A percentile compares a stretch with the other conserved stretches of the same genome.
Evolutionary conservation across 106 monocot species (phyloP).

Genomic region (Ottelia alismoides): DNA sequence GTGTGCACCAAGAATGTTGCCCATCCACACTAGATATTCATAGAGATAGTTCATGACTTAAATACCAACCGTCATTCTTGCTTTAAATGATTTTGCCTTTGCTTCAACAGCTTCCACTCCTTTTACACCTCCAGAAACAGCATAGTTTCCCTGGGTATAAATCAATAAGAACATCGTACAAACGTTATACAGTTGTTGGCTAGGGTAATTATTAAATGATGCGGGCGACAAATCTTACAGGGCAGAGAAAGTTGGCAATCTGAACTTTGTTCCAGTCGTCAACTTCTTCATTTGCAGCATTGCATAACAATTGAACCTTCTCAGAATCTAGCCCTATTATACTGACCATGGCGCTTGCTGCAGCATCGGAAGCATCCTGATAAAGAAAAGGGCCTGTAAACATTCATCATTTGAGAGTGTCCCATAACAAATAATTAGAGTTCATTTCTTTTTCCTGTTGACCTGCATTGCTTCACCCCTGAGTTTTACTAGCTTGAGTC

Average conservation of each 20-base stretch:
- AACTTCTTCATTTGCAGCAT: conserved; percentile 95
- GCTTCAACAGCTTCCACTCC: conserved; percentile 89
- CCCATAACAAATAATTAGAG: too few species aligned
- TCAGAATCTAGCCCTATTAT: conserved; percentile 87
- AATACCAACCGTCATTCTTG: conserved; percentile 83
- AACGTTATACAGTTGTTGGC: too few species aligned
- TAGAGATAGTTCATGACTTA: too few species aligned
- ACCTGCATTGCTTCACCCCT: conserved; percentile 99
- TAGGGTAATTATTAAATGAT: too few species aligned
- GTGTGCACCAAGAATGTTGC: too few species aligned
- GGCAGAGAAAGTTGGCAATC: conserved; percentile 90
- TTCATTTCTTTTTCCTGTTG: too few species aligned
- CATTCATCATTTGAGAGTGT: neutral
- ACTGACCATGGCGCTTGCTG: conserved; percentile 85
- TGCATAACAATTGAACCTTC: conserved; percentile 81
- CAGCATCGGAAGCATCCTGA: conserved; percentile 92
- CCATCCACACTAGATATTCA: too few species aligned
- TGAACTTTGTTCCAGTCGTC: conserved; percentile 84
- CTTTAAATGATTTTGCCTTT: conserved; percentile 96
- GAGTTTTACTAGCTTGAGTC: conserved; percentile 94
- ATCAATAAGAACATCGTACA: too few species aligned
- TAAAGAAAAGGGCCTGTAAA: neutral
- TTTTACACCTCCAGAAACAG: conserved; percentile 90
- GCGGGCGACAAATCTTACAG: conserved; percentile 56
- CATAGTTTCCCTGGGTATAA: conserved; percentile 85